phyloP scores from a whole-genome alignment of 75 land plant species.

The Cupressus sempervirens region DNA sequence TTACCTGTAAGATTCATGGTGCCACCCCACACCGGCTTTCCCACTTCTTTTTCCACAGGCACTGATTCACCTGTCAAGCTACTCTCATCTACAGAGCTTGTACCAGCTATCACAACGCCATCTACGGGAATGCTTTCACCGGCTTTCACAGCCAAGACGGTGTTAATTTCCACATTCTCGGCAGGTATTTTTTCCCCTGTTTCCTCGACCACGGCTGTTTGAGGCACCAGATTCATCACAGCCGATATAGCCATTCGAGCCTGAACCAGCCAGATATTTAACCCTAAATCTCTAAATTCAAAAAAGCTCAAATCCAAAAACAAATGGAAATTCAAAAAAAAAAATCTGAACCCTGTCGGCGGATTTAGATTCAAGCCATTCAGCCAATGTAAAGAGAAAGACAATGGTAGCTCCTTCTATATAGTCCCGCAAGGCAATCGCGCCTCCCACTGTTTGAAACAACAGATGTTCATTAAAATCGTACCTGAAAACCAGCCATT shows the following conservation, averaged over 20 bases:
- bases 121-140: constrained; percentile 90
- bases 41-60: constrained; percentile 70
- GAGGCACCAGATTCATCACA: constrained; percentile 73
- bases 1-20: constrained; percentile 81
- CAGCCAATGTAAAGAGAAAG: constrained; percentile 79
- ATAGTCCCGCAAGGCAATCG: constrained; percentile 71
- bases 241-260: constrained; percentile 74
- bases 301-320: no score
- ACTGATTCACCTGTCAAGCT: constrained; percentile 81
- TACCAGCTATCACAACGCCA: constrained; percentile 77
- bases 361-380: constrained; percentile 85
- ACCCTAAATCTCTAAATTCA: not conserved
- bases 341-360: constrained; percentile 57
- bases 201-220: constrained; percentile 68
- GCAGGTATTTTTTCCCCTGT: constrained; percentile 60
- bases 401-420: constrained; percentile 77
- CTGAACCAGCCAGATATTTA: constrained; percentile 23
- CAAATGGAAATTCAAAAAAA: not conserved
- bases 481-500: not conserved
- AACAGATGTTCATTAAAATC: not conserved
- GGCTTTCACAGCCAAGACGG: constrained; percentile 77
- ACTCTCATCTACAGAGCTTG: constrained; percentile 79
- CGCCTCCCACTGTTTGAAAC: constrained; percentile 56
- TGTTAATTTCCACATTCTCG: constrained; percentile 56
- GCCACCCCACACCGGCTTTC: constrained; percentile 83